These are phyloP conservation scores for Daucus carota DNA, from an alignment of 129 eudicot species.

Conservation along the genomic window DH1_v3.0 NC_030387.2:3187001-3187500, in stretches of 20 bases:
- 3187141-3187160: neutral
- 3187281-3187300: neutral
- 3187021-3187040: neutral
- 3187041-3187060: neutral
- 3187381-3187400: neutral
- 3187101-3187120: neutral
- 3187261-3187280: neutral
- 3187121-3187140: too few species aligned
- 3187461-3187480: neutral
- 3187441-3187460: neutral
- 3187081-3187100: neutral
- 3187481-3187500: slow-evolving; percentile 84
- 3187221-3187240: neutral
- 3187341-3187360: neutral
- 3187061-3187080: neutral
- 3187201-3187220: neutral
- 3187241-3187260: neutral
- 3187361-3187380: neutral
- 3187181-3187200: neutral
- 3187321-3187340: neutral
- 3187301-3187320: neutral
- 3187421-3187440: neutral
- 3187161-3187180: neutral
- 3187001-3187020: neutral
- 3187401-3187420: neutral